phyloP scores from a whole-genome alignment of 129 eudicot species.

The Solidago caesia region DNA sequence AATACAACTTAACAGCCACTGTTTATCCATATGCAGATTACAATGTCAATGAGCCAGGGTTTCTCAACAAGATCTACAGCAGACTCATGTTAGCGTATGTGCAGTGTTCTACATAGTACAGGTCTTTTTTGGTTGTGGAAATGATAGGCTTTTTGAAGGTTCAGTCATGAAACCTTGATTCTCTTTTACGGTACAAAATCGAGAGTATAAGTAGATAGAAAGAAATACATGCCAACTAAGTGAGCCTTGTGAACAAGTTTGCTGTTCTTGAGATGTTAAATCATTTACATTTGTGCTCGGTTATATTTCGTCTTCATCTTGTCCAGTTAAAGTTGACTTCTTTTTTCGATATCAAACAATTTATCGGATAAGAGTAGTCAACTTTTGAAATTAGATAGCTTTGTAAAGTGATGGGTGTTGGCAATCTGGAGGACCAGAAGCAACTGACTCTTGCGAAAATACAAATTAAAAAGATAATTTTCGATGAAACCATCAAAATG shows the following conservation, averaged over 20 bases:
- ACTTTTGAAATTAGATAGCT: not conserved
- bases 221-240: conserved; percentile 11
- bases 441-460: not conserved
- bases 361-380: not conserved
- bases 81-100: not conserved
- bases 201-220: conserved; percentile 11
- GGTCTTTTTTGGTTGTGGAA: conserved; percentile 9
- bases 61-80: conserved; percentile 1
- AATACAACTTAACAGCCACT: not conserved
- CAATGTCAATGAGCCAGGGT: not conserved
- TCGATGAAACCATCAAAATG: too few relatives aligned
- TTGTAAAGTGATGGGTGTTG: not conserved
- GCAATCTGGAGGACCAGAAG: not conserved
- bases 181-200: conserved; percentile 4
- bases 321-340: not conserved
- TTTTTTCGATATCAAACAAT: not conserved
- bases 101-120: conserved; percentile 12
- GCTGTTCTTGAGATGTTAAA: conserved; percentile 10
- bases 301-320: not conserved
- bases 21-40: conserved; percentile 24
- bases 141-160: conserved; percentile 11
- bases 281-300: not conserved
- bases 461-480: not conserved
- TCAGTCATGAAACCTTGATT: not conserved
- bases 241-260: conserved; percentile 6